Evolutionary conservation across 23 red algal genomes (phyloP).

Genomic region (Pyropia yezoensis): DNA sequence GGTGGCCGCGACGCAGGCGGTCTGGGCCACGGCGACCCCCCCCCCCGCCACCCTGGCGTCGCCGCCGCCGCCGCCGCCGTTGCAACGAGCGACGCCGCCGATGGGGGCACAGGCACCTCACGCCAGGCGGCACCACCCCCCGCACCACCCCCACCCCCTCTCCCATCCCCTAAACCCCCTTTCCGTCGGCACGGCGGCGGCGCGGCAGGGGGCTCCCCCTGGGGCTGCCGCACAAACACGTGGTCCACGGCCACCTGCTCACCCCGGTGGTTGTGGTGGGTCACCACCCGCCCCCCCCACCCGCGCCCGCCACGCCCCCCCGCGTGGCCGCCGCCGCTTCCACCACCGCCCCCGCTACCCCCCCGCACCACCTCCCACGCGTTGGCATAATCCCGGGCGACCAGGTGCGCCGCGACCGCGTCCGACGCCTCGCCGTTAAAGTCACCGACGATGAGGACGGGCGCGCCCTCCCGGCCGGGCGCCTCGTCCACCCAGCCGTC

Average conservation of each 20-base stretch:
- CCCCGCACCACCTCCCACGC: background rate
- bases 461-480: background rate
- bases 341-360: too few relatives aligned
- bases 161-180: too few relatives aligned
- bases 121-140: too few relatives aligned
- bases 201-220: background rate
- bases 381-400: background rate
- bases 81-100: too few relatives aligned
- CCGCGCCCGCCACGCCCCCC: too few relatives aligned
- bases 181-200: background rate
- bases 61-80: too few relatives aligned
- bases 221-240: background rate
- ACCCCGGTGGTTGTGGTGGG: conserved; percentile 4
- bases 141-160: too few relatives aligned
- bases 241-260: conserved; percentile 3
- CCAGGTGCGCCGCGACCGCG: background rate
- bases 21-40: too few relatives aligned
- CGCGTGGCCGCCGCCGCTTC: too few relatives aligned
- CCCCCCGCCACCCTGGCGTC: too few relatives aligned
- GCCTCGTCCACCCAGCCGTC: conserved; percentile 9
- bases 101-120: too few relatives aligned
- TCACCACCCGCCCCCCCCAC: background rate
- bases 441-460: background rate
- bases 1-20: too few relatives aligned
- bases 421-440: conserved; percentile 5